Conservation (phyloP, 148 eudicot species). For the Drosera capensis region DNA sequence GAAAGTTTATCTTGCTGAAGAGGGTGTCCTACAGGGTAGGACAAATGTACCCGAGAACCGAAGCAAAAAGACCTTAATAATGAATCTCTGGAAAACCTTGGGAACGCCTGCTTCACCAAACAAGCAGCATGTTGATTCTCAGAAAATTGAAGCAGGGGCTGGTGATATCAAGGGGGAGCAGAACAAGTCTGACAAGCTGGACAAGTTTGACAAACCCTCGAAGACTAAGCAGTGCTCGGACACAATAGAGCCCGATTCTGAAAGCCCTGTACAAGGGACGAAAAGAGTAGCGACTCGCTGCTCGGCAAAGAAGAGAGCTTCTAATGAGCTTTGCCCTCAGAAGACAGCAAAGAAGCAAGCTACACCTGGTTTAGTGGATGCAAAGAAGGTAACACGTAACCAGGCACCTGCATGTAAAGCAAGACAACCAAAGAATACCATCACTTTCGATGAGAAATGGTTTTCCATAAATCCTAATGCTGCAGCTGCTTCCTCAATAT, state of each 20-base stretch:
- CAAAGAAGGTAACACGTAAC: conserved; percentile 14
- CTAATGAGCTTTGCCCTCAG: conserved; percentile 13
- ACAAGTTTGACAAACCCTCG: conserved; percentile 12
- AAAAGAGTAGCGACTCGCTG: conserved; percentile 52
- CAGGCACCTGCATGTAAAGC: conserved; percentile 12
- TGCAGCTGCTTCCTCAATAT: conserved; percentile 15
- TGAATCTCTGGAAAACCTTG: conserved; percentile 66
- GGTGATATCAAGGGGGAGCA: conserved; percentile 15
- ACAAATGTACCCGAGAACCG: conserved; percentile 13
- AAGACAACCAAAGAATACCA: conserved; percentile 13
- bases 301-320: conserved; percentile 27
- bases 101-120: conserved; percentile 41
- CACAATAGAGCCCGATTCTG: conserved; percentile 73
- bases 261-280: conserved; percentile 18
- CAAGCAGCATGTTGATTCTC: conserved; percentile 17
- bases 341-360: conserved; percentile 21
- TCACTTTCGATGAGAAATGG: conserved; percentile 29
- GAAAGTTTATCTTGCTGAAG: conserved; percentile 12
- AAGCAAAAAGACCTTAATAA: conserved; percentile 38
- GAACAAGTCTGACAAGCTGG: too few relatives aligned
- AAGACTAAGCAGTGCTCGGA: conserved; percentile 45
- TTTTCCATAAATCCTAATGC: conserved; percentile 15
- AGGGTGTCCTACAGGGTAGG: conserved; percentile 23
- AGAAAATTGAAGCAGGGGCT: conserved; percentile 15
- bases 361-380: conserved; percentile 19